These are phyloP conservation scores for Phytophthora pini DNA, from an alignment of 352 stramenopile species.

Conservation along the genomic window DNA sequence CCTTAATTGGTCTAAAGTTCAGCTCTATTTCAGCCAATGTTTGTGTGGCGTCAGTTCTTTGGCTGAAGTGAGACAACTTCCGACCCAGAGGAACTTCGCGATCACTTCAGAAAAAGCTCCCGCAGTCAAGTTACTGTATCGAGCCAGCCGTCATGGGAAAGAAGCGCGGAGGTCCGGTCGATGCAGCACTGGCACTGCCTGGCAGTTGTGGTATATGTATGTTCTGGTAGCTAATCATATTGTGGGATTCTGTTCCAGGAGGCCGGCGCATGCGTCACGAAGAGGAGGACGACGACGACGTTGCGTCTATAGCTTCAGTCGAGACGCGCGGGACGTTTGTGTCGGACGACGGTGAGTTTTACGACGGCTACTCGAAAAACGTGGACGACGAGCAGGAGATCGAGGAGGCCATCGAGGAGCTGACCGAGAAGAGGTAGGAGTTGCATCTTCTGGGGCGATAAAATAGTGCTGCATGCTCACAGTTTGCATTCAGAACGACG, in stretches of 20 bases:
- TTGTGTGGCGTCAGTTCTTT: constrained; percentile 8
- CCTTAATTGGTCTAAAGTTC: constrained; percentile 11
- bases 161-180: constrained; percentile 61
- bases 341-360: constrained; percentile 74
- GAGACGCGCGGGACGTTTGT: constrained; percentile 69
- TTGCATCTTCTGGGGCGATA: neutral
- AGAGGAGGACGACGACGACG: constrained; percentile 78
- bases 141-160: constrained; percentile 53
- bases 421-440: constrained; percentile 77
- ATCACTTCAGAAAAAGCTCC: constrained; percentile 7
- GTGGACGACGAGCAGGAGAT: constrained; percentile 71
- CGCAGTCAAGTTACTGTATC: neutral
- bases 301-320: constrained; percentile 66
- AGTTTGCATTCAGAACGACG: constrained; percentile 52
- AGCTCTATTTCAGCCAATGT: constrained; percentile 13
- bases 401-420: constrained; percentile 77
- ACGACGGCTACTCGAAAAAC: constrained; percentile 68
- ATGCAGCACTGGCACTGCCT: neutral
- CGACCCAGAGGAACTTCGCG: constrained; percentile 17
- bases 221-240: constrained; percentile 16
- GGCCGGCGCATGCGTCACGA: constrained; percentile 70
- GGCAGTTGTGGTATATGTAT: constrained; percentile 3
- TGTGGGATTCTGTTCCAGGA: constrained; percentile 23
- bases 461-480: constrained; percentile 1
- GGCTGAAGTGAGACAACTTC: constrained; percentile 14